These are phyloP conservation scores for Gillenia trifoliata DNA, from an alignment of 306 rosid species.

Conservation along the genomic window DNA sequence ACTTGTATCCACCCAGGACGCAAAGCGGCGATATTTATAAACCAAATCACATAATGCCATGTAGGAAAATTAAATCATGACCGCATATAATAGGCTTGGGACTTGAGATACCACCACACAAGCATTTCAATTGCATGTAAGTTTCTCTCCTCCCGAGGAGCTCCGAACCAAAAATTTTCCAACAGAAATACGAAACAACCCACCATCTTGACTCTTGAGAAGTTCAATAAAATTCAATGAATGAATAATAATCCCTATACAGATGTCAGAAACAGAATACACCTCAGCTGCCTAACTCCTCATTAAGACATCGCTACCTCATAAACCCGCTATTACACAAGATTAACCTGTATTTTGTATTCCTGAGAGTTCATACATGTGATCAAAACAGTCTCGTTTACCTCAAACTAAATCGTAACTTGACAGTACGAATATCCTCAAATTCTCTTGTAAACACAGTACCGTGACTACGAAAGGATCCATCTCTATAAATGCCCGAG, in stretches of 20 bases:
- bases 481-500: not conserved
- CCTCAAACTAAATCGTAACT: not conserved
- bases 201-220: no score
- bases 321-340: not conserved
- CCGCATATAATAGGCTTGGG: no score
- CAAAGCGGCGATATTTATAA: no score
- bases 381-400: not conserved
- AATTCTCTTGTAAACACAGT: not conserved
- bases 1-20: not conserved
- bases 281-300: not conserved
- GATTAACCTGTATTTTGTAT: not conserved
- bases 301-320: not conserved
- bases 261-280: not conserved
- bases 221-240: not conserved
- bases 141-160: not conserved
- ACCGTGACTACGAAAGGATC: not conserved
- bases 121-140: no score
- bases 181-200: not conserved
- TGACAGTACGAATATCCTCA: not conserved
- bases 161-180: not conserved
- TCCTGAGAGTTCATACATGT: not conserved
- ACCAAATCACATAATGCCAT: not conserved
- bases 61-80: no score
- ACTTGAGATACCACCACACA: no score
- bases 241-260: not conserved